These are phyloP conservation scores for Nicotiana noctiflora DNA, from an alignment of 257 asterid genomes.

Conservation along the genomic window DNA sequence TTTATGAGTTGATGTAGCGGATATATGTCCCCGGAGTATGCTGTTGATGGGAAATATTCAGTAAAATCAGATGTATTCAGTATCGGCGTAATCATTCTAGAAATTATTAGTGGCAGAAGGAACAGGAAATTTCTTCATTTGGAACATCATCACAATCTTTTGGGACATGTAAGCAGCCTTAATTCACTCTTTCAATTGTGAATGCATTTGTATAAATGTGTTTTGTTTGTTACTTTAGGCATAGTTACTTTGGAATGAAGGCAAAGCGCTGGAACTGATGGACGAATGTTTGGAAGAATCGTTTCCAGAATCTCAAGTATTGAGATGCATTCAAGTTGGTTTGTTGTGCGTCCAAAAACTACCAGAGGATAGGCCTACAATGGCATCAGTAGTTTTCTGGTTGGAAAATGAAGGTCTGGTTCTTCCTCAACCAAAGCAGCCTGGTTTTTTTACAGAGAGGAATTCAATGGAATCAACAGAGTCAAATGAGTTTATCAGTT, in stretches of 20 bases:
- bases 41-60: neutral
- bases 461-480: constrained; percentile 3
- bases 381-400: constrained; percentile 37
- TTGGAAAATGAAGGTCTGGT: constrained; percentile 18
- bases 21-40: constrained; percentile 6
- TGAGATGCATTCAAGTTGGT: constrained; percentile 20
- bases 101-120: constrained; percentile 6
- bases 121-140: constrained; percentile 12
- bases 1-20: constrained; percentile 5
- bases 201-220: neutral
- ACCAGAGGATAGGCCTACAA: constrained; percentile 42
- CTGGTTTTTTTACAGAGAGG: constrained; percentile 33
- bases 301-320: neutral
- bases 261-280: constrained; percentile 21
- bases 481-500: neutral
- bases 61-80: constrained; percentile 11
- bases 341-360: constrained; percentile 34
- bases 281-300: constrained; percentile 10
- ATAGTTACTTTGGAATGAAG: constrained; percentile 26
- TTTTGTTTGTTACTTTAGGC: neutral
- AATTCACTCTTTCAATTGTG: neutral
- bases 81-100: neutral
- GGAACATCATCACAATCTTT: constrained; percentile 17
- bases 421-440: constrained; percentile 37
- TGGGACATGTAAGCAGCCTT: constrained; percentile 16